A percentile compares a stretch with the other conserved stretches of the same genome.
phyloP scores from a whole-genome alignment of 192 early-diverging fungal species.

The Backusella luteola region DNA sequence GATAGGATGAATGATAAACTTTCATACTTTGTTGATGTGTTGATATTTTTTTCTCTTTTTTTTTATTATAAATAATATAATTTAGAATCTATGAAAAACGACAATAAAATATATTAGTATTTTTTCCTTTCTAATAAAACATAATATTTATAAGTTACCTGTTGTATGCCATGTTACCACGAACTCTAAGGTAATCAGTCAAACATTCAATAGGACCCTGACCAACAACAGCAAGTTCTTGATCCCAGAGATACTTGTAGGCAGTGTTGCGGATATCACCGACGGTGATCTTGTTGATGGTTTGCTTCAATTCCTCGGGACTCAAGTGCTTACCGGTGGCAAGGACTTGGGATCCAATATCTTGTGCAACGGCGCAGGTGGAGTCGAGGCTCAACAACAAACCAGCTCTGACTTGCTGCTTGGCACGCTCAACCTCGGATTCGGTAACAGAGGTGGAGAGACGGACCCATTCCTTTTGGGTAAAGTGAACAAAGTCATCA shows the following conservation, averaged over 20 bases:
- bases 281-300: slow-evolving; percentile 83
- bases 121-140: neutral
- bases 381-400: slow-evolving; percentile 89
- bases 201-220: slow-evolving; percentile 89
- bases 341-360: slow-evolving; percentile 96
- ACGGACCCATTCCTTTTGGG: slow-evolving; percentile 93
- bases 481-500: slow-evolving; percentile 88
- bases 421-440: slow-evolving; percentile 94
- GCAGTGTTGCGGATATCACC: slow-evolving; percentile 84
- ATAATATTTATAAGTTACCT: slow-evolving; percentile 38
- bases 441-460: slow-evolving; percentile 85
- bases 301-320: slow-evolving; percentile 84
- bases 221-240: slow-evolving; percentile 75
- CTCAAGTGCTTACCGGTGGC: slow-evolving; percentile 88
- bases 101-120: neutral
- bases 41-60: neutral
- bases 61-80: slow-evolving; percentile 5
- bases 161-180: slow-evolving; percentile 83
- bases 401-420: slow-evolving; percentile 97
- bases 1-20: neutral
- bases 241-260: slow-evolving; percentile 90
- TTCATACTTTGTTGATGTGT: neutral
- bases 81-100: slow-evolving; percentile 13
- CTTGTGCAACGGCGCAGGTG: slow-evolving; percentile 92
- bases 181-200: slow-evolving; percentile 91